Evolutionary conservation across 164 flowering plant species (phyloP).

Genomic region (Chimonanthus praecox): DNA sequence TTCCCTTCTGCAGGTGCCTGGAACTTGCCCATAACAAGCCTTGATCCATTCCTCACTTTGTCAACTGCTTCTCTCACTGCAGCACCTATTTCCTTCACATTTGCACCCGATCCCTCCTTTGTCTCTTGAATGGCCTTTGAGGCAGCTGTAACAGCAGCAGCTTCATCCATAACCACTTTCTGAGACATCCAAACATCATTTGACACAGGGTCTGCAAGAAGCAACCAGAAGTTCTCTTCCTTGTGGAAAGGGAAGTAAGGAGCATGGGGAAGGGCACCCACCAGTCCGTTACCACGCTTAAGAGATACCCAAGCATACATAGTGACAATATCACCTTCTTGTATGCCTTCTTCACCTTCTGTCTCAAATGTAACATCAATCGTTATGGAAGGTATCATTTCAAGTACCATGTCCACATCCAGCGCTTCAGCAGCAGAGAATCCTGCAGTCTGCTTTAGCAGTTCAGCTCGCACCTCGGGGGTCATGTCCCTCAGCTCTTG

Average conservation of each 20-base stretch:
- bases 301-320: slow-evolving; percentile 84
- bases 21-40: slow-evolving; percentile 79
- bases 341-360: slow-evolving; percentile 95
- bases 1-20: slow-evolving; percentile 81
- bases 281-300: slow-evolving; percentile 64
- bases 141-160: slow-evolving; percentile 68
- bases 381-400: slow-evolving; percentile 74
- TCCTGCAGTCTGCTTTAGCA: slow-evolving; percentile 66
- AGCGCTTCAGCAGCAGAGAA: slow-evolving; percentile 56
- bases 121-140: slow-evolving; percentile 68
- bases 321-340: slow-evolving; percentile 91
- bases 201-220: slow-evolving; percentile 69
- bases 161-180: slow-evolving; percentile 80
- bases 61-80: slow-evolving; percentile 70
- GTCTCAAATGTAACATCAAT: slow-evolving; percentile 74
- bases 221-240: slow-evolving; percentile 85
- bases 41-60: slow-evolving; percentile 63
- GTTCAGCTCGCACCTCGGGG: slow-evolving; percentile 57
- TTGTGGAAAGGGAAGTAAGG: slow-evolving; percentile 87
- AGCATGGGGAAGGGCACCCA: slow-evolving; percentile 83
- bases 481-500: slow-evolving; percentile 73
- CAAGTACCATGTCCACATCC: slow-evolving; percentile 79
- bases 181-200: slow-evolving; percentile 86
- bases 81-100: slow-evolving; percentile 37
- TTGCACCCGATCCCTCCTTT: slow-evolving; percentile 73